phyloP scores from a whole-genome alignment of 257 asterid genomes.

The Fraxinus pennsylvanica region DNA sequence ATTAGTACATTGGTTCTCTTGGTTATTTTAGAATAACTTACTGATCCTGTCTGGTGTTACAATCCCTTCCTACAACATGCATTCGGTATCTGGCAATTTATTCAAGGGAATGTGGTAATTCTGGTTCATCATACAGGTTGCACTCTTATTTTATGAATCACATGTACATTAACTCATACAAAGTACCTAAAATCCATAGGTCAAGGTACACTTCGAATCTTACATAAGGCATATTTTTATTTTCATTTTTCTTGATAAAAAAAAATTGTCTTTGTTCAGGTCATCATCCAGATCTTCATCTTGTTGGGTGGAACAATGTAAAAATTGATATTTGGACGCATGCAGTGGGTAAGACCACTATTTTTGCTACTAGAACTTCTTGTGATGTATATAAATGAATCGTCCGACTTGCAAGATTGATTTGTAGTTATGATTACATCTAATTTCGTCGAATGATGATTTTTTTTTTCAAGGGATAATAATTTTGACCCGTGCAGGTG shows the following conservation, averaged over 20 bases:
- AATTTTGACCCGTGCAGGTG: conserved; percentile 50
- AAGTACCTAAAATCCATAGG: not conserved
- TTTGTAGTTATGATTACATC: not conserved
- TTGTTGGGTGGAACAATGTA: conserved; percentile 91
- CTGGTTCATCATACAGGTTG: not conserved
- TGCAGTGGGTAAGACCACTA: conserved; percentile 66
- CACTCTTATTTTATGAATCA: not conserved
- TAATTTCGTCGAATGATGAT: not conserved
- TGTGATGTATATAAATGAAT: not conserved
- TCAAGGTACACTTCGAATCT: not conserved
- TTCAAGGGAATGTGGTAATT: not conserved
- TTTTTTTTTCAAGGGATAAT: not conserved
- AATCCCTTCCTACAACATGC: no score
- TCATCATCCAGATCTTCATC: conserved; percentile 99
- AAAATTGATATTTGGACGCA: conserved; percentile 92
- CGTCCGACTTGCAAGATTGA: not conserved
- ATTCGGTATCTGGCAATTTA: no score
- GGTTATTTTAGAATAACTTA: no score
- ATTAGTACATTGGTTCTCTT: not conserved
- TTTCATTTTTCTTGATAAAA: conserved; percentile 10
- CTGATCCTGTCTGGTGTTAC: no score
- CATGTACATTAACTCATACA: not conserved
- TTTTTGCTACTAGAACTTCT: not conserved
- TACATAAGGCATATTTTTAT: not conserved
- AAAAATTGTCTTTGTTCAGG: conserved; percentile 43